Conservation (phyloP, 306 rosid species). For the Myrica gale region DNA sequence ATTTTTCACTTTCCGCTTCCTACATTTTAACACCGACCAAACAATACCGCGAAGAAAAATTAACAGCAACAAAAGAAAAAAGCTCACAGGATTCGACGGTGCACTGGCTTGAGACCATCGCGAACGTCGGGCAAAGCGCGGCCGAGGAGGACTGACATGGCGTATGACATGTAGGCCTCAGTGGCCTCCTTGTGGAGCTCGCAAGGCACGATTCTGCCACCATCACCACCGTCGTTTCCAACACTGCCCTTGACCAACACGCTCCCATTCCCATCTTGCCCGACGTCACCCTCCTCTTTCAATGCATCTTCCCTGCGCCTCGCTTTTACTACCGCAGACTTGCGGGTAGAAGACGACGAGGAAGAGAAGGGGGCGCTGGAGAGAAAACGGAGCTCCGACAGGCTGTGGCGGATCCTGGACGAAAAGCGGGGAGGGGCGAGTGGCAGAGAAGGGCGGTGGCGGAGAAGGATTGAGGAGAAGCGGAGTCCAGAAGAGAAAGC, state of each 20-base stretch:
- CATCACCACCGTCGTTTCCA: constrained; percentile 17
- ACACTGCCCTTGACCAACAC: constrained; percentile 34
- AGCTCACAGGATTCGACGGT: constrained; percentile 86
- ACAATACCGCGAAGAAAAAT: background rate
- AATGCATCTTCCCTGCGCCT: constrained; percentile 38
- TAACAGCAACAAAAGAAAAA: background rate
- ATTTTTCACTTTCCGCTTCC: background rate
- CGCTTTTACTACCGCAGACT: constrained; percentile 14
- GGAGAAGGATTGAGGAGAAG: constrained; percentile 52
- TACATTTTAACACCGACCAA: background rate
- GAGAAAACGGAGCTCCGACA: constrained; percentile 56
- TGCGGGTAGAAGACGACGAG: constrained; percentile 6
- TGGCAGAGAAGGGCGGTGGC: constrained; percentile 39
- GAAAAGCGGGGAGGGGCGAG: constrained; percentile 26
- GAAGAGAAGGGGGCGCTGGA: constrained; percentile 30
- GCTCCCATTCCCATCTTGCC: constrained; percentile 56
- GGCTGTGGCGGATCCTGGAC: constrained; percentile 28
- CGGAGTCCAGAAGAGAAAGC: constrained; percentile 64
- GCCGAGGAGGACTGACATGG: constrained; percentile 92
- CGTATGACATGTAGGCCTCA: constrained; percentile 85
- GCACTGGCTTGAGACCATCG: constrained; percentile 95
- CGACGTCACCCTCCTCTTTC: constrained; percentile 16
- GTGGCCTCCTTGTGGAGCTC: constrained; percentile 86
- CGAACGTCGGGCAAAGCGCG: constrained; percentile 97
- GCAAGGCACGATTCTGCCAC: constrained; percentile 42